Evolutionary conservation across 495 filamentous ascomycete genomes (phyloP).

Genomic region (Barbatosphaeria neglecta): DNA sequence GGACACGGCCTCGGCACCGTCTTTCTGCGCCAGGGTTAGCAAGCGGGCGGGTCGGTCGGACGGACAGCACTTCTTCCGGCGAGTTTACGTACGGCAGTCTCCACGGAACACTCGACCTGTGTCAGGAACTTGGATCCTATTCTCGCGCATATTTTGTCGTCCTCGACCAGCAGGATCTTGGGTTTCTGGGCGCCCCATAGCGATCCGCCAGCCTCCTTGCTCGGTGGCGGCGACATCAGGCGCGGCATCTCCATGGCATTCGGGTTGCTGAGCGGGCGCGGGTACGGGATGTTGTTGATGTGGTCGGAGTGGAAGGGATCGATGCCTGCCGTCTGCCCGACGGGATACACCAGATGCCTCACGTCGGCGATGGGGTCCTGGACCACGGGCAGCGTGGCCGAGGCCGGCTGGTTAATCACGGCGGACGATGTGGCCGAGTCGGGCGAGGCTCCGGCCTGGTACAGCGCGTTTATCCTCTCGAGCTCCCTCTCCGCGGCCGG

Average conservation of each 20-base stretch:
- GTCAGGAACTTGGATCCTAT: constrained; percentile 93
- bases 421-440: constrained; percentile 32
- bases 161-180: constrained; percentile 84
- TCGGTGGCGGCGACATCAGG: constrained; percentile 12
- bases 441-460: constrained; percentile 43
- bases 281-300: constrained; percentile 84
- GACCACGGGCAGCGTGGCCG: constrained; percentile 22
- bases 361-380: constrained; percentile 50
- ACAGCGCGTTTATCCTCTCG: constrained; percentile 62
- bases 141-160: constrained; percentile 85
- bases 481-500: constrained; percentile 66
- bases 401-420: constrained; percentile 30
- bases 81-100: constrained; percentile 66
- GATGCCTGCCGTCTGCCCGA: constrained; percentile 80
- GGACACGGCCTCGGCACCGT: constrained; percentile 86
- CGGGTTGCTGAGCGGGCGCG: constrained; percentile 33
- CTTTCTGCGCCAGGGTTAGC: constrained; percentile 46
- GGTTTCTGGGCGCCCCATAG: constrained; percentile 69
- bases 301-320: constrained; percentile 92
- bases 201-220: constrained; percentile 20
- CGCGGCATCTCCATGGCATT: constrained; percentile 15
- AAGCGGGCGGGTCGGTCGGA: constrained; percentile 1
- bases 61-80: too few species aligned
- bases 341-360: constrained; percentile 79
- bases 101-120: constrained; percentile 77